phyloP scores from a whole-genome alignment of 805 yeast genomes.

The Blastobotrys muscicola region DNA sequence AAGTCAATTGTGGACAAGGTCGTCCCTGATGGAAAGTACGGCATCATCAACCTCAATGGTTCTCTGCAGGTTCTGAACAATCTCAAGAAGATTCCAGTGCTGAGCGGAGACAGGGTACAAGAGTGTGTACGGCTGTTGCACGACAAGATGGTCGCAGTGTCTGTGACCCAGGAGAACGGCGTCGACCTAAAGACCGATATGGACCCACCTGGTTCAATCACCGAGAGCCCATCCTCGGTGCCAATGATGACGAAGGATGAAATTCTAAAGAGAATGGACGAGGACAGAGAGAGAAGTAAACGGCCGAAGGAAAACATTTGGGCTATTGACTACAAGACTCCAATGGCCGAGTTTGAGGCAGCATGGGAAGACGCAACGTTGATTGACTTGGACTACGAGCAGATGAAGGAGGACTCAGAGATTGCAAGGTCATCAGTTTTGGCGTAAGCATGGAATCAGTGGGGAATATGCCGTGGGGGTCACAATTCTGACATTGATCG shows the following conservation, averaged over 20 bases:
- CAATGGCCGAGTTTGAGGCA: conserved; percentile 45
- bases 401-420: conserved; percentile 45
- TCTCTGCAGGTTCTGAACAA: conserved; percentile 9
- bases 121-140: conserved; percentile 16
- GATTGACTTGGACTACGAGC: conserved; percentile 39
- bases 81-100: conserved; percentile 4
- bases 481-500: too few species aligned
- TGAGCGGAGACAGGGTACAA: neutral
- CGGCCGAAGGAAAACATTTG: conserved; percentile 72
- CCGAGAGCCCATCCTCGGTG: neutral
- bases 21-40: conserved; percentile 11
- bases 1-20: conserved; percentile 20
- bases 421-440: conserved; percentile 29
- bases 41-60: conserved; percentile 12
- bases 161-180: conserved; percentile 9
- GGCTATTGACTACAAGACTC: conserved; percentile 40
- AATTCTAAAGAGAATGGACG: conserved; percentile 74
- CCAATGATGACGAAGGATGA: conserved; percentile 35
- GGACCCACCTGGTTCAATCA: too few species aligned
- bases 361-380: conserved; percentile 32
- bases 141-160: conserved; percentile 19
- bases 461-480: neutral
- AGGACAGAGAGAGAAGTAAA: conserved; percentile 81
- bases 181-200: neutral
- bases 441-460: neutral